Percentiles rank a stretch among this genome's conserved stretches.
Conservation (phyloP, 1,284 basidiomycete genomes). For the Volvariella volvacea region DNA sequence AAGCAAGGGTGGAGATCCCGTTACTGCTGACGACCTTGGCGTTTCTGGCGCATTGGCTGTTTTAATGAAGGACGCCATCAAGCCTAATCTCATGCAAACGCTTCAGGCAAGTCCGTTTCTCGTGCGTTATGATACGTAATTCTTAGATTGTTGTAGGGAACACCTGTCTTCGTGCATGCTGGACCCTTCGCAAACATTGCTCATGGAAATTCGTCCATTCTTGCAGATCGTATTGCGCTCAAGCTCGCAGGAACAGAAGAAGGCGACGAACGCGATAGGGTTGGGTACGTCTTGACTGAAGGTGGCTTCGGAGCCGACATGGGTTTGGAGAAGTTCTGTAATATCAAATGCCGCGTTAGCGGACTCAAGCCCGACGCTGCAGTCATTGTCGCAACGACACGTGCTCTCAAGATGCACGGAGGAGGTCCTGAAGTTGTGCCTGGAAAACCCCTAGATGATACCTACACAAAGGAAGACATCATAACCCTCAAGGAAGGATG, state of each 20-base stretch:
- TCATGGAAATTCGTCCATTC: slow-evolving; percentile 97
- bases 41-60: slow-evolving; percentile 95
- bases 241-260: slow-evolving; percentile 97
- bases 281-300: slow-evolving; percentile 96
- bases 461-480: slow-evolving; percentile 93
- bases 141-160: slow-evolving; percentile 49
- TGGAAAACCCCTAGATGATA: slow-evolving; percentile 90
- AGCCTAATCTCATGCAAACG: slow-evolving; percentile 99
- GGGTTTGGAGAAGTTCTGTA: slow-evolving; percentile 99
- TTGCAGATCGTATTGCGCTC: slow-evolving; percentile 93
- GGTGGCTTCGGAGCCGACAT: slow-evolving; percentile 99
- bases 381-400: slow-evolving; percentile 95
- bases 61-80: slow-evolving; percentile 98
- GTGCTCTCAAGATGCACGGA: slow-evolving; percentile 98
- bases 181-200: slow-evolving; percentile 99
- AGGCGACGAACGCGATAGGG: slow-evolving; percentile 75
- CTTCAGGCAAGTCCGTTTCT: slow-evolving; percentile 53
- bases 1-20: slow-evolving; percentile 83
- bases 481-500: slow-evolving; percentile 89
- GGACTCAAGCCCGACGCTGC: slow-evolving; percentile 92
- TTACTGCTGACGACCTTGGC: slow-evolving; percentile 97
- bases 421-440: slow-evolving; percentile 97
- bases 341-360: slow-evolving; percentile 97
- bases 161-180: slow-evolving; percentile 98
- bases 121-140: slow-evolving; percentile 1